Percentiles rank a stretch among this genome's conserved stretches.
These are phyloP conservation scores for Hansfordia pulvinata DNA, from an alignment of 2,329 filamentous ascomycete genomes.

Conservation along the genomic window DNA sequence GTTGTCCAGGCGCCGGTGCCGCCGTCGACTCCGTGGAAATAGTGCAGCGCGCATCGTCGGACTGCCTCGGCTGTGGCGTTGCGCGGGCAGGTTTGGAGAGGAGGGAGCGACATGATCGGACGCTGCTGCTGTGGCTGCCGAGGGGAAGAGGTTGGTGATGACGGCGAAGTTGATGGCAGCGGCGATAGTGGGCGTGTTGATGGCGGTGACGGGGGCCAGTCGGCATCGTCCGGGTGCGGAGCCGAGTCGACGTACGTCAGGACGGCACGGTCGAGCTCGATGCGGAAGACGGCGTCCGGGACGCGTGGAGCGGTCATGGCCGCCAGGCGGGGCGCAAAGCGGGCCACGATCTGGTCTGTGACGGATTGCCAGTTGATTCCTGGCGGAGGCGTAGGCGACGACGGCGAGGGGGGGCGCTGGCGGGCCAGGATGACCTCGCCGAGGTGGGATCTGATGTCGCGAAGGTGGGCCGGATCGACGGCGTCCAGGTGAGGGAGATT, in stretches of 20 bases:
- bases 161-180: constrained; percentile 8
- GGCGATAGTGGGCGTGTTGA: constrained; percentile 22
- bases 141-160: too few relatives aligned
- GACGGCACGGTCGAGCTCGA: constrained; percentile 5
- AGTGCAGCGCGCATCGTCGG: too few relatives aligned
- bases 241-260: constrained; percentile 8
- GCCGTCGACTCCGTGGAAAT: constrained; percentile 7
- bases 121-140: too few relatives aligned
- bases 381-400: too few relatives aligned
- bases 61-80: too few relatives aligned
- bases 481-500: constrained; percentile 3
- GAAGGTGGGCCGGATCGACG: too few relatives aligned
- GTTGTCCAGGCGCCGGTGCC: too few relatives aligned
- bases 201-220: constrained; percentile 17
- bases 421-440: too few relatives aligned
- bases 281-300: constrained; percentile 1
- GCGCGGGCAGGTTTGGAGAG: too few relatives aligned
- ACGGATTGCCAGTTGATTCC: constrained; percentile 37
- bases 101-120: too few relatives aligned
- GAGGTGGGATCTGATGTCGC: too few relatives aligned
- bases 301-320: constrained; percentile 9
- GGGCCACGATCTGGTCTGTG: constrained; percentile 37
- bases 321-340: constrained; percentile 33
- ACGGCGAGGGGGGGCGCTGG: too few relatives aligned
- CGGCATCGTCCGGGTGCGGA: not conserved